phyloP scores from a whole-genome alignment of 1,139 yeast species.

The Yamadazyma dendronema region DNA sequence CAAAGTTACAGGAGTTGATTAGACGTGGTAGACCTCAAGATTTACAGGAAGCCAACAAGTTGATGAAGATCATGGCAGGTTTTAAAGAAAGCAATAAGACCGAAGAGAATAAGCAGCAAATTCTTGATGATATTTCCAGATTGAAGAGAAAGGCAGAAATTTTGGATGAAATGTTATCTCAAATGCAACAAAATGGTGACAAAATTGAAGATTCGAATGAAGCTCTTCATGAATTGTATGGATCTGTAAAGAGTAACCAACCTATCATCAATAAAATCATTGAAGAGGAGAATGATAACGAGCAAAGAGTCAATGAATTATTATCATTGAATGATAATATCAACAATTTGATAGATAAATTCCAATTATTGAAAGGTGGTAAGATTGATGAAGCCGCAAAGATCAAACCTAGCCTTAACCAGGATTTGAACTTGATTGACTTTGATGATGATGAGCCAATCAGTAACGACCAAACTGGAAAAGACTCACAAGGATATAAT shows the following conservation, averaged over 20 bases:
- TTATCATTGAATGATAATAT: conserved; percentile 75
- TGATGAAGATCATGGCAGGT: conserved; percentile 98
- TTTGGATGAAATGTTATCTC: conserved; percentile 80
- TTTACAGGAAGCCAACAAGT: conserved; percentile 89
- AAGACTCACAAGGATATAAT: conserved; percentile 51
- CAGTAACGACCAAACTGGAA: conserved; percentile 31
- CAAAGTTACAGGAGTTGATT: conserved; percentile 91
- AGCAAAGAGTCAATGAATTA: conserved; percentile 63
- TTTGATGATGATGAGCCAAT: conserved; percentile 61
- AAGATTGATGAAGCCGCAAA: conserved; percentile 59
- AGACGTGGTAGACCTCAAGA: conserved; percentile 96
- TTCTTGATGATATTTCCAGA: conserved; percentile 81
- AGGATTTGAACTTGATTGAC: conserved; percentile 67
- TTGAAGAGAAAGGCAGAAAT: conserved; percentile 87
- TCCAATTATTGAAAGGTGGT: conserved; percentile 63
- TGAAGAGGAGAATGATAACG: conserved; percentile 57
- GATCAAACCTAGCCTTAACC: conserved; percentile 44
- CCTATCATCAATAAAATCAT: conserved; percentile 86
- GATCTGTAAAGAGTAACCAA: conserved; percentile 77
- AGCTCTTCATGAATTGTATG: conserved; percentile 74
- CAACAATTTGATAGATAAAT: conserved; percentile 67
- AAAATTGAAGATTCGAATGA: conserved; percentile 57
- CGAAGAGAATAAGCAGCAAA: conserved; percentile 65
- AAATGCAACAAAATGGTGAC: conserved; percentile 49
- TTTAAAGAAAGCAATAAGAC: conserved; percentile 77